A percentile compares a stretch with the other conserved stretches of the same genome.
Evolutionary conservation across 352 stramenopile species (phyloP).

Genomic region (Pythium brachiatum): DNA sequence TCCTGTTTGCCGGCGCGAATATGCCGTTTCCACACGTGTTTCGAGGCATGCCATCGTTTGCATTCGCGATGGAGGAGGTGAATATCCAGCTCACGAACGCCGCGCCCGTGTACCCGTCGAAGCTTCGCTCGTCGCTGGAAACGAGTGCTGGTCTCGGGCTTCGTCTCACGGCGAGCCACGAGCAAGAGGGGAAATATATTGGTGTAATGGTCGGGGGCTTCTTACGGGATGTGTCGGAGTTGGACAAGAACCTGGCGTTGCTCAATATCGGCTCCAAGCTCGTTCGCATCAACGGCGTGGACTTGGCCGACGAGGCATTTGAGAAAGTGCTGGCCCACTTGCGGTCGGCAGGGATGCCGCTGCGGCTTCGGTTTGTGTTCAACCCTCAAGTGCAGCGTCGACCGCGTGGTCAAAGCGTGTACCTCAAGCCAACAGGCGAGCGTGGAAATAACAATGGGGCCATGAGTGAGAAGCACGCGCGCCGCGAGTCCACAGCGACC

Average conservation of each 20-base stretch:
- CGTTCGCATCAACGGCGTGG: slow-evolving; percentile 68
- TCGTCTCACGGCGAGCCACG: slow-evolving; percentile 52
- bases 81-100: slow-evolving; percentile 55
- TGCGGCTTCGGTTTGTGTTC: slow-evolving; percentile 67
- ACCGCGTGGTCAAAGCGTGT: slow-evolving; percentile 25
- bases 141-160: slow-evolving; percentile 55
- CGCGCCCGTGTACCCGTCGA: slow-evolving; percentile 57
- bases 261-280: slow-evolving; percentile 65
- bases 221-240: slow-evolving; percentile 46
- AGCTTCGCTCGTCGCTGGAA: slow-evolving; percentile 57
- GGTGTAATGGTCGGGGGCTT: slow-evolving; percentile 73
- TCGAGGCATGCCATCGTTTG: slow-evolving; percentile 64
- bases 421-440: slow-evolving; percentile 5
- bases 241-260: slow-evolving; percentile 56
- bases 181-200: slow-evolving; percentile 58
- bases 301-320: slow-evolving; percentile 58
- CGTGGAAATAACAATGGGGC: not conserved
- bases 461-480: slow-evolving; percentile 22
- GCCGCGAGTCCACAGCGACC: slow-evolving; percentile 12
- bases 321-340: slow-evolving; percentile 60
- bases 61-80: slow-evolving; percentile 66
- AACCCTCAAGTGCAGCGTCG: slow-evolving; percentile 49
- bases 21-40: slow-evolving; percentile 69
- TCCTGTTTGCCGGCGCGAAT: slow-evolving; percentile 74
- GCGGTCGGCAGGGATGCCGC: slow-evolving; percentile 40